Percentiles rank a stretch among this genome's conserved stretches.
Evolutionary conservation across 2,329 filamentous ascomycete genomes (phyloP).

Genomic region (Amauroascus verrucosus): DNA sequence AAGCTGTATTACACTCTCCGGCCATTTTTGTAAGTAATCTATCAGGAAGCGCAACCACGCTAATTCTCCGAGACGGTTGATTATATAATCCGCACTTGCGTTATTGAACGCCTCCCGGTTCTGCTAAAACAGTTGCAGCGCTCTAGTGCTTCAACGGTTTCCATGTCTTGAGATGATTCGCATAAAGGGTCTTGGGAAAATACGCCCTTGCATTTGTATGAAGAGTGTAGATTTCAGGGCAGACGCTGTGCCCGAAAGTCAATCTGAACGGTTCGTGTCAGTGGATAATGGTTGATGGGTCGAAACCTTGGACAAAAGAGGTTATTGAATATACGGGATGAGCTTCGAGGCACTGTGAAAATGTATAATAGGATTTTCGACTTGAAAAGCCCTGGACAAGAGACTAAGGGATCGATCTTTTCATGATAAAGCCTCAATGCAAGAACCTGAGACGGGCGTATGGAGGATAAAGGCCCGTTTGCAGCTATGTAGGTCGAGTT

Average conservation of each 20-base stretch:
- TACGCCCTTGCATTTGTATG: background rate
- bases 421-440: too few species aligned
- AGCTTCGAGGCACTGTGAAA: too few species aligned
- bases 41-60: background rate
- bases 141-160: background rate
- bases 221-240: background rate
- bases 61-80: background rate
- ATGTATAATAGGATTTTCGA: too few species aligned
- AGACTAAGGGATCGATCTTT: too few species aligned
- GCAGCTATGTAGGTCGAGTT: too few species aligned
- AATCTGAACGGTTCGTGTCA: too few species aligned
- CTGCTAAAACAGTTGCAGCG: background rate
- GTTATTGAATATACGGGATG: too few species aligned
- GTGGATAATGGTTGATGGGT: too few species aligned
- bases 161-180: background rate
- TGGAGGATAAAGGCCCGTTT: too few species aligned
- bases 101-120: background rate
- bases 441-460: too few species aligned
- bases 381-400: too few species aligned
- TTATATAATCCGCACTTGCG: background rate
- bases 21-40: background rate
- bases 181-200: background rate
- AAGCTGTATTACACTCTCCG: background rate
- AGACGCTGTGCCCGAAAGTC: background rate
- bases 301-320: too few species aligned